A percentile compares a stretch with the other conserved stretches of the same genome.
phyloP scores from a whole-genome alignment of 164 flowering plant species.

The Magnolia kwangsiensis region DNA sequence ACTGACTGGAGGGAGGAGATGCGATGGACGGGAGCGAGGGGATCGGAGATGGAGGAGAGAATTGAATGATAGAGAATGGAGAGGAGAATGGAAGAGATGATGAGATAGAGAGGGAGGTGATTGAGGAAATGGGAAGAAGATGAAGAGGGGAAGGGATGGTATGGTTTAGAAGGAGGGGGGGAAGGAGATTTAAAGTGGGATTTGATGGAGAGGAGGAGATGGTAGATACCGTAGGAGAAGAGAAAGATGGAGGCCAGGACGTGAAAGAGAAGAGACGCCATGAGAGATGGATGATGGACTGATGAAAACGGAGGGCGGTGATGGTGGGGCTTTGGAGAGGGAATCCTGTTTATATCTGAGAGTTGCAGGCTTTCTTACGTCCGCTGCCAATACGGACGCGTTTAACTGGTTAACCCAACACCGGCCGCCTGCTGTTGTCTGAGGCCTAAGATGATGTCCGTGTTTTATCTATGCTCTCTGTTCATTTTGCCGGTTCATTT shows the following conservation, averaged over 20 bases:
- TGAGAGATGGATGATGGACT: conserved; percentile 7
- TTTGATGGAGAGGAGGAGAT: conserved; percentile 50
- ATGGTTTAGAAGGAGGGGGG: conserved; percentile 54
- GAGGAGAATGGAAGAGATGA: conserved; percentile 48
- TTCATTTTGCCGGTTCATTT: too few species aligned
- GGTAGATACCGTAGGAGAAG: conserved; percentile 63
- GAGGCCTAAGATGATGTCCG: too few species aligned
- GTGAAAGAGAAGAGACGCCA: conserved; percentile 55
- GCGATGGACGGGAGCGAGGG: conserved; percentile 82
- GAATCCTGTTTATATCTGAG: too few species aligned
- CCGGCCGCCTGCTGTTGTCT: too few species aligned
- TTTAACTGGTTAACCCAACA: too few species aligned
- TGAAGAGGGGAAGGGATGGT: conserved; percentile 49
- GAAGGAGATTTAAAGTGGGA: conserved; percentile 59
- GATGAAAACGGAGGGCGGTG: background rate
- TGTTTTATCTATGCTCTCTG: too few species aligned
- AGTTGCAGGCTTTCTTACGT: too few species aligned
- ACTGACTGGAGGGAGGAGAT: conserved; percentile 74
- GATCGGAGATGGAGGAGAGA: conserved; percentile 57
- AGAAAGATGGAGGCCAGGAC: conserved; percentile 49
- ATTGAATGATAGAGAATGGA: conserved; percentile 50
- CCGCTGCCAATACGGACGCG: too few species aligned
- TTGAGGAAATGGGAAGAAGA: conserved; percentile 22
- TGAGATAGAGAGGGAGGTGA: conserved; percentile 57
- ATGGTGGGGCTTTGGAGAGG: too few species aligned